Evolutionary conservation across 306 rosid species (phyloP).

Genomic region (Pyrus communis): DNA sequence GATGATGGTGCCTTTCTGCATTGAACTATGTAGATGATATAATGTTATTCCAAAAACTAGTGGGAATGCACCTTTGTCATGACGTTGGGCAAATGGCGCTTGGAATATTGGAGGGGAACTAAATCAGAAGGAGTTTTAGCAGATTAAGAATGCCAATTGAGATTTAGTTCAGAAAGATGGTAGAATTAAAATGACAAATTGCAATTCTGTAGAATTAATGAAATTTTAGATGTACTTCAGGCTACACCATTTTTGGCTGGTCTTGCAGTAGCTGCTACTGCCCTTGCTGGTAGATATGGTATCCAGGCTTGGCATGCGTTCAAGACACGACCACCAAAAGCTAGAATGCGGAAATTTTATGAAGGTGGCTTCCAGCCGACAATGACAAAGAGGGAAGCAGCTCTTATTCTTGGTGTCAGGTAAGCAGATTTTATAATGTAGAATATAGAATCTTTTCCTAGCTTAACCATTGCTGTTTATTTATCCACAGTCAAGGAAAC

Average conservation of each 20-base stretch:
- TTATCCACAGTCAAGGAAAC: not conserved
- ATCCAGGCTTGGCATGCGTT: conserved; percentile 69
- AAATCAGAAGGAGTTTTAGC: not conserved
- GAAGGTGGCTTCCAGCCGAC: conserved; percentile 67
- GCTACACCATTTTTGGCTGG: conserved; percentile 72
- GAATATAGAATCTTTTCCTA: not conserved
- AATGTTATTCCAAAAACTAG: not conserved
- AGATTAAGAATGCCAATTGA: not conserved
- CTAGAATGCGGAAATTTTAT: conserved; percentile 50
- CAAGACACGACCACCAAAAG: conserved; percentile 46
- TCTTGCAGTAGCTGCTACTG: conserved; percentile 67
- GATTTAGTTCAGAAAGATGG: not conserved
- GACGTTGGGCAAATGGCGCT: not conserved
- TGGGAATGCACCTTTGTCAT: not conserved
- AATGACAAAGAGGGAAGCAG: conserved; percentile 68
- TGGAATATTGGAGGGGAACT: not conserved
- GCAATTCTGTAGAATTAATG: conserved; percentile 2
- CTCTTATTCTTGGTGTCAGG: conserved; percentile 75
- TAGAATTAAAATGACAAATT: not conserved
- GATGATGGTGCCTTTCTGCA: not conserved
- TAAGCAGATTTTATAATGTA: conserved; percentile 9
- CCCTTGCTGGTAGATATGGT: conserved; percentile 60
- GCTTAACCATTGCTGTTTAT: not conserved
- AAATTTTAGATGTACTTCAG: conserved; percentile 27
- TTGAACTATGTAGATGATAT: not conserved